Percentiles rank a stretch among this genome's conserved stretches.
Evolutionary conservation across 352 stramenopile genomes (phyloP).

Genomic region (Globisporangium yorkense): DNA sequence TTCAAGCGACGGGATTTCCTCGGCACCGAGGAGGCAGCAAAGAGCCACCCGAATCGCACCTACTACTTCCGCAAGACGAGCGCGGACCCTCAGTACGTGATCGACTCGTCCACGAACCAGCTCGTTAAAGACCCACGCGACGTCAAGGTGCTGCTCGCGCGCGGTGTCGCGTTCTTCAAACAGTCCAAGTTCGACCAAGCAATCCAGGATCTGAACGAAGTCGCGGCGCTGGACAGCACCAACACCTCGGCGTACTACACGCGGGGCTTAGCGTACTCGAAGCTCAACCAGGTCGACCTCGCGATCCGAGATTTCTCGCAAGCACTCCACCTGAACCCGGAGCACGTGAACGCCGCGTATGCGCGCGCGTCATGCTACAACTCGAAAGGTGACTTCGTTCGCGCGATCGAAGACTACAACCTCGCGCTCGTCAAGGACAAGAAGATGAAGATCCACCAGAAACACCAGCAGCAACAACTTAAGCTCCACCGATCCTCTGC

Average conservation of each 20-base stretch:
- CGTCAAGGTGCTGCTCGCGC: slow-evolving; percentile 58
- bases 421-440: slow-evolving; percentile 83
- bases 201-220: slow-evolving; percentile 49
- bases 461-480: slow-evolving; percentile 25
- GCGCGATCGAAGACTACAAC: slow-evolving; percentile 89
- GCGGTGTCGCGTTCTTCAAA: slow-evolving; percentile 77
- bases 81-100: slow-evolving; percentile 64
- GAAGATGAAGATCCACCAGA: slow-evolving; percentile 19
- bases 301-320: slow-evolving; percentile 80
- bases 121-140: slow-evolving; percentile 56
- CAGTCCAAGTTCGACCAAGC: slow-evolving; percentile 48
- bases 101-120: slow-evolving; percentile 67
- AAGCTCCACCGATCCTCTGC: slow-evolving; percentile 24
- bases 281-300: slow-evolving; percentile 60
- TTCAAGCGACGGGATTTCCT: slow-evolving; percentile 83
- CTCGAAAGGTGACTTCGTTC: slow-evolving; percentile 73
- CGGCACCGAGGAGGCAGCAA: slow-evolving; percentile 49
- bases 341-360: slow-evolving; percentile 87
- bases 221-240: slow-evolving; percentile 31
- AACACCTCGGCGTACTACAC: slow-evolving; percentile 66
- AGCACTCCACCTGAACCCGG: slow-evolving; percentile 67
- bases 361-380: slow-evolving; percentile 85
- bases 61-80: slow-evolving; percentile 71
- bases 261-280: slow-evolving; percentile 60
- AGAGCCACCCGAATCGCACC: slow-evolving; percentile 59